A percentile compares a stretch with the other conserved stretches of the same genome.
Conservation (phyloP, 768 basidiomycete species). For the Boletales sp. region DNA sequence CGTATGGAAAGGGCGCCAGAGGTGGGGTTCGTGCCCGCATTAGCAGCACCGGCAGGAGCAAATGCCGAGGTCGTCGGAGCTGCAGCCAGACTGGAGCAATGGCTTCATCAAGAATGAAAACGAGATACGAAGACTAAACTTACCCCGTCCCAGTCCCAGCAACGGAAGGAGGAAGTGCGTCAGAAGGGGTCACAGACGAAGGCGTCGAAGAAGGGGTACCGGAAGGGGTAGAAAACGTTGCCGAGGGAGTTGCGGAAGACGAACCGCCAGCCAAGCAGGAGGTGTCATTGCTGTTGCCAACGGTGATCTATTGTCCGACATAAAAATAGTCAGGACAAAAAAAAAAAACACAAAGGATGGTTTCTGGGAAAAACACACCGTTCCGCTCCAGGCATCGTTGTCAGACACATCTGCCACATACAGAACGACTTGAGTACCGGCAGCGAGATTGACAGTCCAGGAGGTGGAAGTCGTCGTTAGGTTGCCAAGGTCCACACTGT, state of each 20-base stretch:
- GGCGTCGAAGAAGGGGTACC: too few species aligned
- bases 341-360: neutral
- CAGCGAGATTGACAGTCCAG: slow-evolving; percentile 41
- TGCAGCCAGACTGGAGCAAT: slow-evolving; percentile 6
- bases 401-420: slow-evolving; percentile 50
- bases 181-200: too few species aligned
- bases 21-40: slow-evolving; percentile 24
- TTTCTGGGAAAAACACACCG: slow-evolving; percentile 38
- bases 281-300: slow-evolving; percentile 33
- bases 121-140: neutral
- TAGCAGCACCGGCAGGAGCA: slow-evolving; percentile 32
- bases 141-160: neutral
- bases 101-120: slow-evolving; percentile 1
- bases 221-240: neutral
- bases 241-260: neutral
- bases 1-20: slow-evolving; percentile 25
- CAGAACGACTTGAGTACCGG: slow-evolving; percentile 47
- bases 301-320: slow-evolving; percentile 28
- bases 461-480: slow-evolving; percentile 39
- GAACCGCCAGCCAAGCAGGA: slow-evolving; percentile 32
- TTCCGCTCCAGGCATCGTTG: slow-evolving; percentile 65
- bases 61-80: slow-evolving; percentile 13
- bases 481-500: slow-evolving; percentile 60
- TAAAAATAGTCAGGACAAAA: neutral
- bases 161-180: too few species aligned